Conservation (phyloP, 176 grass and related monocot genomes). For the Bonia amplexicaulis region DNA sequence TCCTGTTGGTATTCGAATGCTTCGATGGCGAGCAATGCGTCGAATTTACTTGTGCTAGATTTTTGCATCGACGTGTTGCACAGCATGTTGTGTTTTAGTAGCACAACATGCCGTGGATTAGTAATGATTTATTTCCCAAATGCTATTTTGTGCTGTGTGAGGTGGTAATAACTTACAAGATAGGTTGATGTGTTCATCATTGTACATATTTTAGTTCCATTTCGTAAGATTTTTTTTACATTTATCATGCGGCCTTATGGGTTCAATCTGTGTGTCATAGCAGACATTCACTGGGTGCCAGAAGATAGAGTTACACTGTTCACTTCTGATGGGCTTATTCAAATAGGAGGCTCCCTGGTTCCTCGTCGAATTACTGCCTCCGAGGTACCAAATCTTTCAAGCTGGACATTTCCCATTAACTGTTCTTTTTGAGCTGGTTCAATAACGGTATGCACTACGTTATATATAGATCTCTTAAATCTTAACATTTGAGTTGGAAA, state of each 20-base stretch:
- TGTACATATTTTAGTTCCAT: not conserved
- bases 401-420: not conserved
- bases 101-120: not conserved
- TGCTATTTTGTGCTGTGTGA: not conserved
- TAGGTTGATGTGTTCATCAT: not conserved
- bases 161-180: not conserved
- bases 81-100: not conserved
- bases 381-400: constrained; percentile 39
- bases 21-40: not conserved
- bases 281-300: constrained; percentile 80
- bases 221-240: not conserved
- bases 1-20: not conserved
- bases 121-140: not conserved
- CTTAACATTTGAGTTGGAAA: not conserved
- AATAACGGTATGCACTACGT: not conserved
- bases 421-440: not conserved
- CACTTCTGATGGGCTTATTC: constrained; percentile 85
- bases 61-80: not conserved
- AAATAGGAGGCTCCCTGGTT: constrained; percentile 79
- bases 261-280: constrained; percentile 8
- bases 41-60: not conserved
- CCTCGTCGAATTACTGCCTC: constrained; percentile 50
- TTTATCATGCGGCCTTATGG: not conserved
- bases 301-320: constrained; percentile 84
- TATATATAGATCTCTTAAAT: not conserved